phyloP scores from a whole-genome alignment of 2,329 filamentous ascomycete species.

The Ceratocystis papillata region DNA sequence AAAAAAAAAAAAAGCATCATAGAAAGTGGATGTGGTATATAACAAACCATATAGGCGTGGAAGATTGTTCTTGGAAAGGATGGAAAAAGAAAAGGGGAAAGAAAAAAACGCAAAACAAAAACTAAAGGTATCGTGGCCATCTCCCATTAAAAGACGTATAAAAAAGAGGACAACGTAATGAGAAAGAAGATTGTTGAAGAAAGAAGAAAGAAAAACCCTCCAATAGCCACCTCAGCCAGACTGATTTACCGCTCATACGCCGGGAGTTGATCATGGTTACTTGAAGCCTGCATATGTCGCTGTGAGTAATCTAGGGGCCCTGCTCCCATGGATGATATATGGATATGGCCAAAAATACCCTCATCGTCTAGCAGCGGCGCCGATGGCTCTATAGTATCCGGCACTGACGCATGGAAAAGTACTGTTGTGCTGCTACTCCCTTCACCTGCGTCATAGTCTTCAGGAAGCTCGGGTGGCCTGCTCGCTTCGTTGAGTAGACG shows the following conservation, averaged over 20 bases:
- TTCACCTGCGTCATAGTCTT: slow-evolving; percentile 38
- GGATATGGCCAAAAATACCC: slow-evolving; percentile 24
- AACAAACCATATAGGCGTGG: not conserved
- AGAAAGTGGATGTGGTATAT: not conserved
- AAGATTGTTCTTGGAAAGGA: not conserved
- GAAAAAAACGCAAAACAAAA: not conserved
- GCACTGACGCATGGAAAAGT: slow-evolving; percentile 15
- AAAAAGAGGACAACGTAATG: not conserved
- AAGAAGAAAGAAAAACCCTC: not conserved
- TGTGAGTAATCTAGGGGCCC: not conserved
- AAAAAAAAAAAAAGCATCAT: not conserved
- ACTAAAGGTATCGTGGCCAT: not conserved
- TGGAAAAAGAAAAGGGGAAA: not conserved
- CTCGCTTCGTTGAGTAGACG: slow-evolving; percentile 54
- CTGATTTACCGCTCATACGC: slow-evolving; percentile 33
- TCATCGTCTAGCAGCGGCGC: slow-evolving; percentile 29
- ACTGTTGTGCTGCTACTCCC: slow-evolving; percentile 25
- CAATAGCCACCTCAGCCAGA: not conserved
- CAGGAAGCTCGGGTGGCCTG: slow-evolving; percentile 48
- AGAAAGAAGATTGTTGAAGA: not conserved
- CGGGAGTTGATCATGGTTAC: slow-evolving; percentile 32
- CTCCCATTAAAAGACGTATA: not conserved
- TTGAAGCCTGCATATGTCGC: slow-evolving; percentile 1
- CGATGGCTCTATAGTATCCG: slow-evolving; percentile 25
- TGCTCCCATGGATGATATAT: too few relatives aligned